Evolutionary conservation across 2,329 filamentous ascomycete genomes (phyloP), one percentile per base, ranked within the genome.

Genomic region (Fusarium illudens): DNA sequence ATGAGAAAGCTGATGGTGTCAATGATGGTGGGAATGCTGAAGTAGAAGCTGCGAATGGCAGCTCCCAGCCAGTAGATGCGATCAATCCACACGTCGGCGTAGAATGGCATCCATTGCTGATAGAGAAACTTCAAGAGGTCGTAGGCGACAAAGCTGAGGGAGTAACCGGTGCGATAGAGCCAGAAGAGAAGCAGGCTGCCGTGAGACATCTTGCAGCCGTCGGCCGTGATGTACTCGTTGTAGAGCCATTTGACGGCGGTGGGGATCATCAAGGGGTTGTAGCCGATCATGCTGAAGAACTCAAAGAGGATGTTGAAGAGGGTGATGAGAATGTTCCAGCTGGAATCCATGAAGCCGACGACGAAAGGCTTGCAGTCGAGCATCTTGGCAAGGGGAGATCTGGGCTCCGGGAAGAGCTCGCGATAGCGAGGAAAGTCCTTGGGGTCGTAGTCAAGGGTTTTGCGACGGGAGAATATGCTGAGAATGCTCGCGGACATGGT

Each of bases 371-470:
- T 63, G 20, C 54, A 30, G 12, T 55, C 66, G 25, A 63, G 13
- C 1, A 69, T 17, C 36, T 42, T 50, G 13, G 57, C n/a, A 15
- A 64, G 54, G 19, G 11, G 22, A 22, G 12, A 51, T 67, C 25
- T 60, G 27, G 49, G 49, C 19, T 58, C 20, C 2, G 64, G 62
- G 32, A 65, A 66, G 52, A 54, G 46, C 6, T 37, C 50, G 29
- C 39, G 53, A 29, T 69, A 69, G 50, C 60, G 57, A 13, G 66
- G 66, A 25, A 58, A 69, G 6, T 69, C 55, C 22, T 67, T 67
- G 17, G 62, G 66, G 36, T 69, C 66, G 30, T 69, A 69, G 32
- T 19, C 48, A 11, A 51, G 33, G n/a, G n/a, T n/a, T 25, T 61
- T 42, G 39, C 39, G 39, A 7, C 34, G 29, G 55, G 39, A 61